Evolutionary conservation across 2,329 filamentous ascomycete genomes (phyloP).

Genomic region (Pestalotiopsis sp.): DNA sequence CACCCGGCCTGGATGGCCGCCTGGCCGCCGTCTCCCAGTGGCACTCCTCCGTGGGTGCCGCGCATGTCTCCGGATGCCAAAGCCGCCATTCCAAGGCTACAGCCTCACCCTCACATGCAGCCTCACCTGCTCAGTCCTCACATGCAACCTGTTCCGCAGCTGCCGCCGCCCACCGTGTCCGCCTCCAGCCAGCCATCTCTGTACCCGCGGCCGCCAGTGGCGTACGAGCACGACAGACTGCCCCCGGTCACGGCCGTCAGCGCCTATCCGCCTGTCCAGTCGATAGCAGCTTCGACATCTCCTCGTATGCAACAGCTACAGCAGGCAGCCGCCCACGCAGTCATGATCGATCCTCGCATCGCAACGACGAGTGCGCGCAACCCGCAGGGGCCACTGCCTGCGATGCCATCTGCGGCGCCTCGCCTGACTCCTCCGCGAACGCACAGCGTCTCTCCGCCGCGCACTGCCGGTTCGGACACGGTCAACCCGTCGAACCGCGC

Average conservation of each 20-base stretch:
- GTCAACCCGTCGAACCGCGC: constrained; percentile 37
- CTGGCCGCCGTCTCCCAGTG: constrained; percentile 39
- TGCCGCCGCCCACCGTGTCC: constrained; percentile 18
- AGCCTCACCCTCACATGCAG: constrained; percentile 17
- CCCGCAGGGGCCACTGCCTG: constrained; percentile 44
- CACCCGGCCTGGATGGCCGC: constrained; percentile 30
- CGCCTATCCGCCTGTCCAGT: constrained; percentile 22
- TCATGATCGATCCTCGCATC: constrained; percentile 39
- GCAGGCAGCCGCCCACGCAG: constrained; percentile 41
- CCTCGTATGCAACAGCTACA: constrained; percentile 47
- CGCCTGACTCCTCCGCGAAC: constrained; percentile 44
- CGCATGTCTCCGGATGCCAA: constrained; percentile 29
- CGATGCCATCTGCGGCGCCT: constrained; percentile 32
- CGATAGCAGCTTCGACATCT: constrained; percentile 27
- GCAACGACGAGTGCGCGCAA: constrained; percentile 34
- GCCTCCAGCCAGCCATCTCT: constrained; percentile 20
- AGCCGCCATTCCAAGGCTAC: constrained; percentile 15
- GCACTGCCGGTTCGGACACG: constrained; percentile 37
- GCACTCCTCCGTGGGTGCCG: constrained; percentile 38
- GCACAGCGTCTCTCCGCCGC: constrained; percentile 49
- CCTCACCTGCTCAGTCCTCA: neutral
- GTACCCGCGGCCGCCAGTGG: constrained; percentile 21
- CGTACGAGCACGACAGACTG: constrained; percentile 25
- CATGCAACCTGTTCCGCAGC: constrained; percentile 18
- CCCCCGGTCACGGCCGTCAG: constrained; percentile 20